These are phyloP conservation scores for Colletotrichum plurivorum DNA, from an alignment of 2,329 filamentous ascomycete species.

Conservation along the genomic window DNA sequence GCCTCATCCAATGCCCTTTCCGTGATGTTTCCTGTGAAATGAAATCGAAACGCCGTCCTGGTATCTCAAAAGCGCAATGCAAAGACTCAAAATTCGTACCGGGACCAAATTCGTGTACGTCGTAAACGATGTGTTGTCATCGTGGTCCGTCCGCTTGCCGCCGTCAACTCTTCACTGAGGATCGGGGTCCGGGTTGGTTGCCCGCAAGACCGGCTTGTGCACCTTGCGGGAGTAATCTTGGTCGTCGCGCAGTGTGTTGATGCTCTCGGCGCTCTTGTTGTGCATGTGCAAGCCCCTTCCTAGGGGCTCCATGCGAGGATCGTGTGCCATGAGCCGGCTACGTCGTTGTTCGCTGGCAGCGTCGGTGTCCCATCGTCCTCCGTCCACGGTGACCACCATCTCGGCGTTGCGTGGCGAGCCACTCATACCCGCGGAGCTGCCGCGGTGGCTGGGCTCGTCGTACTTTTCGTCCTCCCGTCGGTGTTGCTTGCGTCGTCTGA, in stretches of 20 bases:
- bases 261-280: conserved; percentile 73
- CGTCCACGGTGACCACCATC: conserved; percentile 53
- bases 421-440: conserved; percentile 66
- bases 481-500: conserved; percentile 61
- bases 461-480: conserved; percentile 59
- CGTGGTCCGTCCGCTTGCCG: conserved; percentile 16
- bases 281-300: conserved; percentile 69
- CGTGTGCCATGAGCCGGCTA: conserved; percentile 70
- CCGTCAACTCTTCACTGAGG: conserved; percentile 6
- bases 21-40: conserved; percentile 21
- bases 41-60: conserved; percentile 43
- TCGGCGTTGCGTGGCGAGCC: conserved; percentile 59
- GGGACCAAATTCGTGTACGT: conserved; percentile 42
- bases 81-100: conserved; percentile 36
- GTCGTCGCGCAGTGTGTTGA: conserved; percentile 75
- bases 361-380: conserved; percentile 41
- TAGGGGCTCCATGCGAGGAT: conserved; percentile 75
- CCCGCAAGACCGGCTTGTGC: conserved; percentile 70
- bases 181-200: conserved; percentile 72
- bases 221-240: conserved; percentile 76
- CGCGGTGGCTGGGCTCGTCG: conserved; percentile 62
- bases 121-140: conserved; percentile 36
- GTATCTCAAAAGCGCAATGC: conserved; percentile 44
- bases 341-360: conserved; percentile 47
- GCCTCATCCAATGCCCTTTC: conserved; percentile 28